phyloP scores from a whole-genome alignment of 768 basidiomycete species.

The Vararia minispora region DNA sequence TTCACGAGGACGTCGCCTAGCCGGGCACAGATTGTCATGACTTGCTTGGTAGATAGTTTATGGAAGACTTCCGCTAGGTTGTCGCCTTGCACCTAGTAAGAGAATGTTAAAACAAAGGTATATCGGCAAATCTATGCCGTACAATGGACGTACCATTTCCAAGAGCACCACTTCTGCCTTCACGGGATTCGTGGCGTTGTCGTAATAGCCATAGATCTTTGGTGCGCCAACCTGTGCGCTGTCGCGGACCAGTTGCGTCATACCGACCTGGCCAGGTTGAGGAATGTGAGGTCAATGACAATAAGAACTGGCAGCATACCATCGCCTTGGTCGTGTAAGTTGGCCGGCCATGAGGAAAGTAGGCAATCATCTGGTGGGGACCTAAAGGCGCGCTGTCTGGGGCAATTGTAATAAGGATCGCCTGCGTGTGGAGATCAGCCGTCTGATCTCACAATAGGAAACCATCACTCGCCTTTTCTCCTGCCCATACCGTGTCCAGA shows the following conservation, averaged over 20 bases:
- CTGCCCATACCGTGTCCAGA: conserved; percentile 19
- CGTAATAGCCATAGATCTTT: conserved; percentile 21
- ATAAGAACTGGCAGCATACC: conserved; percentile 11
- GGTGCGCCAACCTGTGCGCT: conserved; percentile 16
- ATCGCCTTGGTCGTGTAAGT: conserved; percentile 20
- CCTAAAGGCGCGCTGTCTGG: conserved; percentile 19
- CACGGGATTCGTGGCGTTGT: conserved; percentile 18
- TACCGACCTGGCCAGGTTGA: conserved; percentile 17
- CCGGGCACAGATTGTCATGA: conserved; percentile 16
- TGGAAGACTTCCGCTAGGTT: conserved; percentile 19
- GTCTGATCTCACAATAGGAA: not conserved
- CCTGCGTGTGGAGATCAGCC: conserved; percentile 9
- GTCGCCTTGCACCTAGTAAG: conserved; percentile 18
- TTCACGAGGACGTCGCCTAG: conserved; percentile 19
- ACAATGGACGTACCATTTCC: conserved; percentile 18
- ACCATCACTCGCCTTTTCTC: conserved; percentile 18
- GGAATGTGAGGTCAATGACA: conserved; percentile 1
- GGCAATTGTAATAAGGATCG: conserved; percentile 21
- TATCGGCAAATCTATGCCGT: conserved; percentile 2
- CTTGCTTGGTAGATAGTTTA: conserved; percentile 12
- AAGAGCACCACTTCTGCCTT: conserved; percentile 23
- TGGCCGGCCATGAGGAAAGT: conserved; percentile 21
- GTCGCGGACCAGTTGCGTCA: conserved; percentile 17
- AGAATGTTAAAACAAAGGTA: not conserved
- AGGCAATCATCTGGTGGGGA: conserved; percentile 20